Base-by-base conservation (phyloP, 192 early-diverging fungal species). In the Kickxella alabastrina region DNA sequence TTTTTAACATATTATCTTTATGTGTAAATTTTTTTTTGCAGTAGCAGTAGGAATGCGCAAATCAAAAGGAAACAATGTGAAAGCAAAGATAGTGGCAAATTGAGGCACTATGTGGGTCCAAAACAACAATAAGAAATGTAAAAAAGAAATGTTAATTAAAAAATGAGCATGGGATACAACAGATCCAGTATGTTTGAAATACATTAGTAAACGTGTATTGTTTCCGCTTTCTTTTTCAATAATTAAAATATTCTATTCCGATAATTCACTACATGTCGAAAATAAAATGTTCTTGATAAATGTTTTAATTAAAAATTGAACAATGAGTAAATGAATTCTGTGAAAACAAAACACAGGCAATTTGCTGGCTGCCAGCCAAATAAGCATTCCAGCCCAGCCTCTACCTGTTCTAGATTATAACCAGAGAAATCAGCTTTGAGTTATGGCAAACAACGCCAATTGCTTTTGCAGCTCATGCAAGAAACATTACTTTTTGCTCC, bases 401-500 rank as follows among this genome's bases (percentile, higher is more conserved):
- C n/a, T n/a, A n/a, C n/a, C n/a, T n/a, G n/a, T n/a, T n/a, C n/a
- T n/a, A n/a, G 35, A n/a, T 36, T 36, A 2, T 36, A 36, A 15
- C 12, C 12, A 36, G 35, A 36, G 12, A 36, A 15, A n/a, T n/a
- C n/a, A n/a, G n/a, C n/a, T n/a, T n/a, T n/a, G 8, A 23, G 42
- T 23, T 25, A 24, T 9, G n/a, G 13, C 43, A 7, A 9, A 17
- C 23, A 45, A 15, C 24, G 26, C 35, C 46, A 56, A 66, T 45
- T 66, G n/a, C n/a, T n/a, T 59, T 39, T 66, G 64, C 40, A 59
- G 56, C 36, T 66, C 64, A 18, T 66, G 64, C 36, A 66, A 66
- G 32, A 66, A 66, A 38, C 8, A 59, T 66, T 52, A 19, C 28
- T 1, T 41, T 49, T 4, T 50, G n/a, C n/a, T n/a, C n/a, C n/a